phyloP scores from a whole-genome alignment of 352 stramenopile genomes.

The Phytophthora pini region DNA sequence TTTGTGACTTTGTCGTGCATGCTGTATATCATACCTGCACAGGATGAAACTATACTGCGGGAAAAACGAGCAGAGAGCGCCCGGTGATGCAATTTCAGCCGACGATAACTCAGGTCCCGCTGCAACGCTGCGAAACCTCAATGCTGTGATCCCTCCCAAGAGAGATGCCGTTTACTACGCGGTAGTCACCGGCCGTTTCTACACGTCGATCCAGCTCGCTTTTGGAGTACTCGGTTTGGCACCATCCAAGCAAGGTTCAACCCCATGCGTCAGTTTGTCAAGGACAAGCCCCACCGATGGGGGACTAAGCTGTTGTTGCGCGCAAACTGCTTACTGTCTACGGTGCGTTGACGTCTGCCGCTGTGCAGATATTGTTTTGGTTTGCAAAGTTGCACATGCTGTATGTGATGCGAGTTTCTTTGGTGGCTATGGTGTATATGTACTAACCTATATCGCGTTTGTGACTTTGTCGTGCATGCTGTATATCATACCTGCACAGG shows the following conservation, averaged over 20 bases:
- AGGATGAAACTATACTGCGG: background rate
- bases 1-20: background rate
- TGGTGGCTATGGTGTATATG: too few species aligned
- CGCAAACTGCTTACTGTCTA: background rate
- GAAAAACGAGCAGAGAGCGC: background rate
- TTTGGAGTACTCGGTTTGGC: background rate
- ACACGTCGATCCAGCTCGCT: background rate
- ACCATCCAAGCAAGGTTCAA: background rate
- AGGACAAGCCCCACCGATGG: background rate
- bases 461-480: background rate
- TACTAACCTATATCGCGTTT: background rate
- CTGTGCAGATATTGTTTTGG: background rate
- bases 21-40: background rate
- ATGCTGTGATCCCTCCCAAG: background rate
- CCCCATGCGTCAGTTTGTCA: background rate
- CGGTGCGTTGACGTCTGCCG: background rate
- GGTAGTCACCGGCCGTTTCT: background rate
- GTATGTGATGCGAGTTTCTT: too few species aligned
- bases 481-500: background rate
- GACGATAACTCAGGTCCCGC: background rate
- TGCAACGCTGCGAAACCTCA: background rate
- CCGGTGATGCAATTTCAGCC: background rate
- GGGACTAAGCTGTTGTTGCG: background rate
- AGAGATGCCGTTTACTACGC: background rate
- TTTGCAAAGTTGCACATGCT: too few species aligned